Base-by-base conservation (phyloP, 805 yeast species). In the Scheffersomyces ergatensis region DNA sequence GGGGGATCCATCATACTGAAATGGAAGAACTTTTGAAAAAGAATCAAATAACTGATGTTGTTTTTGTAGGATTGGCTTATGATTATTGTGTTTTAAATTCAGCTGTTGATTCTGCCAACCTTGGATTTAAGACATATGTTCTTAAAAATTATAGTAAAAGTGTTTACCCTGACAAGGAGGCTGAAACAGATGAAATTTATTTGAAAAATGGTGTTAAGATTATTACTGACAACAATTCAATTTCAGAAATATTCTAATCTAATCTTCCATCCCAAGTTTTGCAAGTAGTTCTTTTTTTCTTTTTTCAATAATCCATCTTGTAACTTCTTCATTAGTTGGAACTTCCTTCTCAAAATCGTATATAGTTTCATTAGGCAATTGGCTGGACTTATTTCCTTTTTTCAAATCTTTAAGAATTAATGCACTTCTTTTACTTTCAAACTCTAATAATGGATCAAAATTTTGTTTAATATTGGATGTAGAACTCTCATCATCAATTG, bases 81-180 rank as follows among this genome's bases (percentile, higher is more conserved):
- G 98, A 90, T 57, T 89, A 68, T 59, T 90, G 98, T 60, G 97
- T 92, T 3, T 63, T 80, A 50, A 74, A 81, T 54, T 83, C 95
- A 0, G 89, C 96, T 0, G 58, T 79, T 18, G 95, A 90, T 42
- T 73, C 89, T 16, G 76, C 74, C 0, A 60, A 57, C 9, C 45
- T 51, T 27, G 96, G 96, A 0, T 89, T 76, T 55, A 59, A 74
- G 2, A 81, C 95, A 0, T 67, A 54, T 38, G 86, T 92, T 1
- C 48, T 88, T 12, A 67, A 70, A 44, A 77, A 78, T 23, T 76
- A 79, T 38, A 70, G 83, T 16, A 72, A 64, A 45, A 70, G 86
- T 3, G 88, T 85, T 14, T 67, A 67, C 44, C 71, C 78, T 1
- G 76, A 69, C 14, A 61, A 65, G 15, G 48, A 48, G 7, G 40